A percentile compares a stretch with the other conserved stretches of the same genome.
These are phyloP conservation scores for Evernia prunastri DNA, from an alignment of 495 filamentous ascomycete species.

Conservation along the genomic window DNA sequence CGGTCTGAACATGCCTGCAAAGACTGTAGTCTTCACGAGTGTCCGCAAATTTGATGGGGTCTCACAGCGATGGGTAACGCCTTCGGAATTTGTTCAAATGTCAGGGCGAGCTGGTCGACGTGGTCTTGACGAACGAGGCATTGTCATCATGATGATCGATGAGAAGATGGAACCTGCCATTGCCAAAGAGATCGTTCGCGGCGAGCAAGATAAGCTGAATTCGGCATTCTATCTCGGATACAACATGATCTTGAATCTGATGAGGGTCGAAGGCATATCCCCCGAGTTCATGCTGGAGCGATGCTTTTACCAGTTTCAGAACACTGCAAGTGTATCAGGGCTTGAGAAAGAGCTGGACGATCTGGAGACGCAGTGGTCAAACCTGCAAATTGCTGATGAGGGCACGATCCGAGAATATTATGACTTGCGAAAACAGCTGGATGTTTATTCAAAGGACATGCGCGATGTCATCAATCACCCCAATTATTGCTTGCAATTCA, in stretches of 20 bases:
- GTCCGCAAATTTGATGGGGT: slow-evolving; percentile 91
- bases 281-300: slow-evolving; percentile 95
- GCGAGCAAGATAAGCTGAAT: slow-evolving; percentile 92
- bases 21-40: slow-evolving; percentile 95
- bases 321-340: slow-evolving; percentile 71
- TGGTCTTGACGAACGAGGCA: slow-evolving; percentile 95
- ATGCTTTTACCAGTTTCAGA: slow-evolving; percentile 98
- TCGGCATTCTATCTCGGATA: slow-evolving; percentile 98
- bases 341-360: slow-evolving; percentile 73
- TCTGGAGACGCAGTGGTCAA: slow-evolving; percentile 63
- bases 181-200: slow-evolving; percentile 89
- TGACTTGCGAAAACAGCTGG: slow-evolving; percentile 71
- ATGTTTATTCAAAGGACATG: slow-evolving; percentile 78
- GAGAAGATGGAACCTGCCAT: slow-evolving; percentile 92
- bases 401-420: slow-evolving; percentile 86
- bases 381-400: slow-evolving; percentile 76
- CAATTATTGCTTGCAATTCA: slow-evolving; percentile 68
- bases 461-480: slow-evolving; percentile 84
- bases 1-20: slow-evolving; percentile 97
- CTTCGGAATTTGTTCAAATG: slow-evolving; percentile 98
- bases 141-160: slow-evolving; percentile 99
- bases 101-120: slow-evolving; percentile 91
- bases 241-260: slow-evolving; percentile 96
- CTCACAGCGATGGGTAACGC: slow-evolving; percentile 75
- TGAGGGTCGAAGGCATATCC: slow-evolving; percentile 91